A percentile compares a stretch with the other conserved stretches of the same genome.
Conservation (phyloP, 2,329 filamentous ascomycete genomes). For the Calonectria leucothoes region DNA sequence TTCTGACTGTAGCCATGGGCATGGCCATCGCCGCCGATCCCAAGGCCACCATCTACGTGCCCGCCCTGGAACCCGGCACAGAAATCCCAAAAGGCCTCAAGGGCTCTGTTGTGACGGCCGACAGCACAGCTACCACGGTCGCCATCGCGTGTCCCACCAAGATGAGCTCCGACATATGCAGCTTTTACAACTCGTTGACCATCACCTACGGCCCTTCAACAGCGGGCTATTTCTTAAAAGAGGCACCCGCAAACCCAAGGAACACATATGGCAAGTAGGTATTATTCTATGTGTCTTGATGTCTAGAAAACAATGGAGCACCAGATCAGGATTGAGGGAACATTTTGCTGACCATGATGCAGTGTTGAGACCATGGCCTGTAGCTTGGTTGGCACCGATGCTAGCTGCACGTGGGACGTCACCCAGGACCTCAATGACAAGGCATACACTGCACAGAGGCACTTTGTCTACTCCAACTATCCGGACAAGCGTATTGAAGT, state of each 20-base stretch:
- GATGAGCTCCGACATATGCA: background rate
- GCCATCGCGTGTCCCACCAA: background rate
- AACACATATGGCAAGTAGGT: background rate
- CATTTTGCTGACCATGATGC: background rate
- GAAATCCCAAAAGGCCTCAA: background rate
- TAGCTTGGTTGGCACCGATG: background rate
- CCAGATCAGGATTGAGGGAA: background rate
- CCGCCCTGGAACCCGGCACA: background rate
- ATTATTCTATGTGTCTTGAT: background rate
- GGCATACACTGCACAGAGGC: background rate
- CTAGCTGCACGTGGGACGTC: background rate
- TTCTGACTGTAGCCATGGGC: background rate
- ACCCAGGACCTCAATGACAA: background rate
- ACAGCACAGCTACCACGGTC: background rate
- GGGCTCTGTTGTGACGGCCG: background rate
- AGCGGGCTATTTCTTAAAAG: background rate
- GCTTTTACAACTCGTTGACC: background rate
- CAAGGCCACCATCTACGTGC: background rate
- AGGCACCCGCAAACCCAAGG: background rate
- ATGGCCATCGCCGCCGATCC: background rate
- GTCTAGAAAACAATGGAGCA: too few relatives aligned
- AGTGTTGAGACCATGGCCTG: background rate
- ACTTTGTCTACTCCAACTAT: background rate
- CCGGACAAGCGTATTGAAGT: background rate
- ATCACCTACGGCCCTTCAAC: background rate